Evolutionary conservation across 371 early-diverging fungal genomes (phyloP), one percentile per base, ranked within the genome.

Genomic region (Smittium culicis): DNA sequence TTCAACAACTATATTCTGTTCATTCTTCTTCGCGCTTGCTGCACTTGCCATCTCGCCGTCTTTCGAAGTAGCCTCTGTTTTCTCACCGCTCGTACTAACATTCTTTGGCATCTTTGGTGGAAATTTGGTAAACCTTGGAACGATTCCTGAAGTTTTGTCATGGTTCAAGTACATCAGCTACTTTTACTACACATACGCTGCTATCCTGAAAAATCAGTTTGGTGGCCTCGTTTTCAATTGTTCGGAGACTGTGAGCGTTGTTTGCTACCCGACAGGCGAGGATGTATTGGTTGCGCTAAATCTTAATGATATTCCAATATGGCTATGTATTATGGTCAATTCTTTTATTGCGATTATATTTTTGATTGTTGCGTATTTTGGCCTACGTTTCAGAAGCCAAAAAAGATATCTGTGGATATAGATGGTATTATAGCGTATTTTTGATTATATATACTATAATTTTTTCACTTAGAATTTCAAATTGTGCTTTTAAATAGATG

Each of bases 101-200:
- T 70, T 79, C 1, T 81, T 82, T 69, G 70, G 81, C 5, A 66
- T 83, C 2, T 82, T 75, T 64, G 76, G 78, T 25, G 83, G 82
- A 27, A 71, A 76, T 32, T 35, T 79, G 61, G 72, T 79, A 17
- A 79, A 79, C 56, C 72, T 70, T 16, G 72, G 69, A 58, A 73
- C 73, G 17, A 62, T 79, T 32, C 66, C 78, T 27, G 68, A 71
- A 0, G 70, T 61, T 28, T 73, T 77, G 28, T 68, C 64, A 35
- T 74, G 77, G 77, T 74, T 77, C 69, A 73, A 71, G 66, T 77
- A 70, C 34, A 70, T 77, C 5, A 76, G 76, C 33, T 74, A 72
- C 0, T 74, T 74, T 24, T 77, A 76, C 33, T 77, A 77, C 63
- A 66, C 69, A 1, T 77, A 77, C 70, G 70, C 71, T 56, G 77